Conservation (phyloP, 2,329 filamentous ascomycete genomes). For the Coniochaeta hoffmannii region DNA sequence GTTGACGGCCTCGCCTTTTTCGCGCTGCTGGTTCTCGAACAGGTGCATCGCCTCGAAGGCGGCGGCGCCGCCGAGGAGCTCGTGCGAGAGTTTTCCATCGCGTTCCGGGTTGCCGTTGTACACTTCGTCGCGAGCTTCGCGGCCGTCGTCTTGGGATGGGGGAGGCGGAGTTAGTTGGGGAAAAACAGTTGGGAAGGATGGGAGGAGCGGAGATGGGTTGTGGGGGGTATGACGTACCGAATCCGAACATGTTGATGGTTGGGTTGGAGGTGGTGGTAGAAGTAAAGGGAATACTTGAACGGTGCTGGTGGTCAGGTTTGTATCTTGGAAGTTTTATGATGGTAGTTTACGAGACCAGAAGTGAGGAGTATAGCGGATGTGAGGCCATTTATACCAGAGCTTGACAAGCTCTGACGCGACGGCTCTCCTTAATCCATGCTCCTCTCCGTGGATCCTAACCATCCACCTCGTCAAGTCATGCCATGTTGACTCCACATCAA, state of each 20-base stretch:
- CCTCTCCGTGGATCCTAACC: not conserved
- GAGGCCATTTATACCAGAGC: not conserved
- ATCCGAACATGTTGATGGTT: conserved; percentile 12
- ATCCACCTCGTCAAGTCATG: not conserved
- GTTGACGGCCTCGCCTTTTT: conserved; percentile 60
- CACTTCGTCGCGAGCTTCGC: conserved; percentile 34
- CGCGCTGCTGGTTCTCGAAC: conserved; percentile 68
- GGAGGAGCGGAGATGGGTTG: not conserved
- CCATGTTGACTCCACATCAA: not conserved
- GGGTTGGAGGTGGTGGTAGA: not conserved
- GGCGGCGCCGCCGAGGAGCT: conserved; percentile 67
- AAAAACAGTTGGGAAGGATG: not conserved
- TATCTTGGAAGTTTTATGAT: not conserved
- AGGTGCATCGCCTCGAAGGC: conserved; percentile 75
- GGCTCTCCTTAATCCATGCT: not conserved
- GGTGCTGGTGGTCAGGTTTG: conserved; percentile 1
- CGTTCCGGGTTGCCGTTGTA: conserved; percentile 34
- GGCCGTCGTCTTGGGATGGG: conserved; percentile 27
- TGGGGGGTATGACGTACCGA: conserved; percentile 7
- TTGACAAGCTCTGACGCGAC: not conserved
- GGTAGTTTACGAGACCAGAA: not conserved
- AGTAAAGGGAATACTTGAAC: too few relatives aligned
- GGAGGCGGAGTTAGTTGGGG: not conserved
- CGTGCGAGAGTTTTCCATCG: conserved; percentile 61
- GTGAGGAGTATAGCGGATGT: not conserved